Base-by-base conservation (phyloP, 2,329 filamentous ascomycete genomes). In the Colletotrichum endophyticum region DNA sequence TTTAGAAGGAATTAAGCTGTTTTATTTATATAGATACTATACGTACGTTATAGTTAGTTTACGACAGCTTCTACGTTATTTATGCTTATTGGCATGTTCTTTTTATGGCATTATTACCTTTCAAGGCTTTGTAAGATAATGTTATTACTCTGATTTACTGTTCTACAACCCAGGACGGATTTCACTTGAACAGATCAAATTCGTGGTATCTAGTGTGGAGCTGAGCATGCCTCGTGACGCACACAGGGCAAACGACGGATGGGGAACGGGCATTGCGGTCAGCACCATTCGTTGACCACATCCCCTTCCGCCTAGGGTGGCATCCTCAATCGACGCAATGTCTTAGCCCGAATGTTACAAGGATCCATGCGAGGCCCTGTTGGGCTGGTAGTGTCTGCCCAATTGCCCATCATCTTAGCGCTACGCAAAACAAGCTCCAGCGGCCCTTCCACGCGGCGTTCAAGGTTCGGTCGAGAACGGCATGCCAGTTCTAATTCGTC, bases 61-160 rank as follows among this genome's bases (percentile, higher is more conserved):
- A 30, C n/a, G n/a, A n/a, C 39, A 44, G 0, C 8, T 19, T 44
- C 19, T 16, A 44, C 8, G 19, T 44, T 8, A 44, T 44, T 3
- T 11, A 0, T 19, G 39, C 8, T 44, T 0, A 9, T 44, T n/a
- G 19, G 39, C 8, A 44, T 44, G 19, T n/a, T n/a, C 9, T 0
- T 44, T 11, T 5, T 44, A 1, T 44, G 16, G 0, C 5, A 44
- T n/a, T 3, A 44, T 44, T 11, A n/a, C 19, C 39, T 11, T 44
- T n/a, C 19, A 11, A 44, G 39, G 19, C 39, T 44, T 12, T 44
- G 5, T 5, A n/a, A 44, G 1, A 44, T 2, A n/a, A n/a, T 5
- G 8, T 0, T 44, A 0, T 44, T 44, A 8, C 4, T 44, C 39
- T 44, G 16, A n/a, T 44, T 0, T 3, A 19, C 39, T 44, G 5